A percentile compares a stretch with the other conserved stretches of the same genome.
Conservation (phyloP, 2,329 filamentous ascomycete genomes). For the Microdochium paspali region DNA sequence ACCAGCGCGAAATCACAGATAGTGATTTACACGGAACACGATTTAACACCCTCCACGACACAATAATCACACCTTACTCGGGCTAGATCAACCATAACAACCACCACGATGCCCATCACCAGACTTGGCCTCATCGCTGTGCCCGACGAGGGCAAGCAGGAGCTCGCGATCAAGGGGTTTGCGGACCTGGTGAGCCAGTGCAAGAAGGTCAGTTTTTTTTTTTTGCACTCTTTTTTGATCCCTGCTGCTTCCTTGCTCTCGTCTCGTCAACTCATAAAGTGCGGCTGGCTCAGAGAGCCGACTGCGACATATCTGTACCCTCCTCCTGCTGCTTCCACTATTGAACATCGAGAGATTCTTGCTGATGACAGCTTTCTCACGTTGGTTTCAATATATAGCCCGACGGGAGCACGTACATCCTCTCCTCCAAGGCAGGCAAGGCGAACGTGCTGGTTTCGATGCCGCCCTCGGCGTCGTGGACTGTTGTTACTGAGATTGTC, state of each 20-base stretch:
- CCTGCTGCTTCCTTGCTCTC: too few relatives aligned
- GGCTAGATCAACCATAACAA: too few relatives aligned
- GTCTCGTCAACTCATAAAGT: neutral
- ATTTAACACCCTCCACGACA: too few relatives aligned
- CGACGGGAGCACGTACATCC: neutral
- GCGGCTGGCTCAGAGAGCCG: too few relatives aligned
- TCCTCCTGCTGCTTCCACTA: too few relatives aligned
- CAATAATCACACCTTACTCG: too few relatives aligned
- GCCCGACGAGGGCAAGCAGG: neutral
- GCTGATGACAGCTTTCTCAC: too few relatives aligned
- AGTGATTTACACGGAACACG: too few relatives aligned
- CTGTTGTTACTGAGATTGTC: neutral
- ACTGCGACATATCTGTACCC: too few relatives aligned
- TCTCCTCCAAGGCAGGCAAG: slow-evolving; percentile 1
- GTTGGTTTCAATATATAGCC: too few relatives aligned
- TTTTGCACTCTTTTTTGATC: neutral
- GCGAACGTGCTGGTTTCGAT: neutral
- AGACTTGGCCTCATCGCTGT: neutral
- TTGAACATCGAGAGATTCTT: too few relatives aligned
- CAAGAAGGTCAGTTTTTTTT: neutral
- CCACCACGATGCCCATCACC: neutral
- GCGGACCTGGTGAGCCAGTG: neutral
- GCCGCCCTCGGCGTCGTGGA: neutral
- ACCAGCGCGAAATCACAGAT: too few relatives aligned
- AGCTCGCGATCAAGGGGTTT: slow-evolving; percentile 1